These are phyloP conservation scores for Infundibulicybe gibba DNA, from an alignment of 768 basidiomycete genomes.

Conservation along the genomic window DNA sequence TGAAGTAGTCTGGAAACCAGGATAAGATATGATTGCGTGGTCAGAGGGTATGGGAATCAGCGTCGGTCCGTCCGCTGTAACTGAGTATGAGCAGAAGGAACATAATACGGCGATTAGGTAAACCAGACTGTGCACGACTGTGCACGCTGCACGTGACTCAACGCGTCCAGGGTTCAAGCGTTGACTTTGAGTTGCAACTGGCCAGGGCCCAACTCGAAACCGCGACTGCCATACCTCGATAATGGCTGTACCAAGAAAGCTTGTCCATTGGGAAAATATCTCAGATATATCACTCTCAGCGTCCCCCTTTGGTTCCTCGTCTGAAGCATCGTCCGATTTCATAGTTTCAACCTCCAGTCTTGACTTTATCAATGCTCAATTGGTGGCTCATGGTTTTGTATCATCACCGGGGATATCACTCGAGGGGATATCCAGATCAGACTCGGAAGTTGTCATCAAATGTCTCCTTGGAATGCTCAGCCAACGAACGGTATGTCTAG, in stretches of 20 bases:
- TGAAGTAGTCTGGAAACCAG: constrained; percentile 6
- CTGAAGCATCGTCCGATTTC: constrained; percentile 42
- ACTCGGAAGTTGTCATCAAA: constrained; percentile 60
- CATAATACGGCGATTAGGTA: constrained; percentile 9
- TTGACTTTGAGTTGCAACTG: neutral
- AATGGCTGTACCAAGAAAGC: constrained; percentile 40
- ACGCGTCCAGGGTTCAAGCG: constrained; percentile 10
- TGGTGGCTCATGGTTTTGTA: constrained; percentile 78
- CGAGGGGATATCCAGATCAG: constrained; percentile 54
- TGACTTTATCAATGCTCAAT: constrained; percentile 79
- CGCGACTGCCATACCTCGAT: too few relatives aligned
- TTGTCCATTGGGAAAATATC: constrained; percentile 47
- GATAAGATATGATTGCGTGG: constrained; percentile 5
- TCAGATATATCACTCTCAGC: constrained; percentile 38
- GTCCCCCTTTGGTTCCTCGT: constrained; percentile 36
- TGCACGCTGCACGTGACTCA: constrained; percentile 18
- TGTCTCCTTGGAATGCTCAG: constrained; percentile 75
- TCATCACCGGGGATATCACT: constrained; percentile 61
- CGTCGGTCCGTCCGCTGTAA: neutral
- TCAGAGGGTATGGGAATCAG: neutral
- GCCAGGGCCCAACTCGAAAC: too few relatives aligned
- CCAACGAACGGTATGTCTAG: constrained; percentile 65
- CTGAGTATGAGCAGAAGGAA: constrained; percentile 9
- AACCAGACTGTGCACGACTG: neutral
- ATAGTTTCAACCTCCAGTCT: constrained; percentile 56